Conservation (phyloP, 2,329 filamentous ascomycete genomes). For the Didymosphaeria variabile region DNA sequence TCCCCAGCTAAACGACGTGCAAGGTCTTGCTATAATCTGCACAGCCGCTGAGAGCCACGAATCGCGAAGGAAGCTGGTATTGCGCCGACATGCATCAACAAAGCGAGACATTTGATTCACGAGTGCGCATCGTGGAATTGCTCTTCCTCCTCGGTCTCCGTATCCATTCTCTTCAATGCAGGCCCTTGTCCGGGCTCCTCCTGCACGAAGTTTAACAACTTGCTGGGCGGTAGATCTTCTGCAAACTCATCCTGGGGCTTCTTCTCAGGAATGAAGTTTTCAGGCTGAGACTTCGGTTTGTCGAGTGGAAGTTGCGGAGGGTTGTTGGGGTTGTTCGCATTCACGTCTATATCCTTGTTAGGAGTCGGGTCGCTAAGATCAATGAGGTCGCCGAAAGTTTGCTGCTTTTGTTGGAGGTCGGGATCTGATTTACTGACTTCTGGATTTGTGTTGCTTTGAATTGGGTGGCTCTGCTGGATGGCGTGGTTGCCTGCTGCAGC, state of each 20-base stretch:
- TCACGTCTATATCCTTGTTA: constrained; percentile 12
- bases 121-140: constrained; percentile 59
- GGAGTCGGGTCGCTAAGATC: constrained; percentile 63
- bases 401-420: constrained; percentile 23
- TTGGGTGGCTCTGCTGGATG: constrained; percentile 7
- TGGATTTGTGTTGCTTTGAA: constrained; percentile 17
- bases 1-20: not conserved
- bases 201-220: constrained; percentile 21
- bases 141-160: constrained; percentile 54
- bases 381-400: constrained; percentile 60
- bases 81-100: not conserved
- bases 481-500: constrained; percentile 1
- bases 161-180: constrained; percentile 50
- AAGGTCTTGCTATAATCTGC: not conserved
- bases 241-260: constrained; percentile 23
- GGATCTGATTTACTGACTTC: constrained; percentile 15
- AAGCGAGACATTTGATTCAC: constrained; percentile 28
- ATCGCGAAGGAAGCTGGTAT: not conserved
- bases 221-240: constrained; percentile 20
- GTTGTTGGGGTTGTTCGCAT: constrained; percentile 11
- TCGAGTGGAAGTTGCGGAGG: constrained; percentile 21
- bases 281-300: constrained; percentile 18
- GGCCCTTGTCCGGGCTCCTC: constrained; percentile 27
- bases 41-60: not conserved
- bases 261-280: constrained; percentile 9